Base-by-base conservation (phyloP, 208 protist genomes). In the Trypanosoma vivax region DNA sequence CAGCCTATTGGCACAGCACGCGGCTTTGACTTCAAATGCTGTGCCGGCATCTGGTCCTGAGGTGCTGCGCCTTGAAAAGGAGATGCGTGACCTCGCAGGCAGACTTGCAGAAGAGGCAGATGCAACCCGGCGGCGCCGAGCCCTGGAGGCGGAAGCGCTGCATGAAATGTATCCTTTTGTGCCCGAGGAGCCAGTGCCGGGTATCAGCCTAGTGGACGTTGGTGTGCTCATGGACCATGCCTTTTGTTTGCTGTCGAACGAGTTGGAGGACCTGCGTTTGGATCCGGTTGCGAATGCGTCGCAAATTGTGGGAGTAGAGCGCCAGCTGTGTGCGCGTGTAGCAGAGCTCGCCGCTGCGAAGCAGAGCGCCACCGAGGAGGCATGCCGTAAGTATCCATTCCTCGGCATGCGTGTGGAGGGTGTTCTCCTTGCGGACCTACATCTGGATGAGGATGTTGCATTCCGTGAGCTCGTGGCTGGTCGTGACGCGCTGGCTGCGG, bases 391-490 rank as follows among this genome's bases (percentile, higher is more conserved):
- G 45, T 37, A 61, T 49, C 76, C 76, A 31, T 83, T 78, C 59
- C 69, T 83, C 38, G 33, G 50, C 14, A 34, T 43, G 43, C 66
- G 55, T 72, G 43, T 35, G 50, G 50, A 51, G 38, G 43, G 50
- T 45, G 72, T 79, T 38, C 47, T 33, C n/a, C 3, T 5, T 28
- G 33, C 19, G 33, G 24, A 11, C 3, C n/a, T 43, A 23, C 4
- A 16, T 5, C 23, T 55, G 4, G 21, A 42, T 4, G 3, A 49
- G 7, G 46, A 63, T 34, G 24, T 38, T 11, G 77, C 79, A 52
- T 83, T 73, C 55, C 60, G 73, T 39, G 71, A 79, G 70, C 70
- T 81, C 45, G n/a, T 14, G 39, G 55, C 65, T 34, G 51, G 72
- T 30, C 61, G 60, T 46, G 55, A 60, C 39, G 31, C 57, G 24